Base-by-base conservation (phyloP, 345 rosid genomes). In the Linum usitatissimum region DNA sequence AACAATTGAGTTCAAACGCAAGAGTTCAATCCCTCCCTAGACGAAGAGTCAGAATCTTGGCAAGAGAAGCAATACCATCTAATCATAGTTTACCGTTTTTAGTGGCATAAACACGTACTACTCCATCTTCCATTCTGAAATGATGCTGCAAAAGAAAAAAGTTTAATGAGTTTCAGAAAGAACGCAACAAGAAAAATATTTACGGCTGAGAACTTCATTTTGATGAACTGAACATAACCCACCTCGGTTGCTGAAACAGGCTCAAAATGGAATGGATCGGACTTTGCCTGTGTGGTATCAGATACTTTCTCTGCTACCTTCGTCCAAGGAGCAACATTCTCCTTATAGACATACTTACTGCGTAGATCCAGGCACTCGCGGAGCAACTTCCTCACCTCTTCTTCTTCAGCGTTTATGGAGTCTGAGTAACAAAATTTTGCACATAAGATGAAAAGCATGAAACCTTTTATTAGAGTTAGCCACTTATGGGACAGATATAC, bases 61-160 rank as follows among this genome's bases (percentile, higher is more conserved):
- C 38, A 34, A 5, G 38, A 34, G 38, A 34, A 34, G 38, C 38
- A 34, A 34, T 34, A 34, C 3, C 38, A 34, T 34, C 38, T 55
- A 59, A 62, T 56, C 78, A 23, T 23, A 14, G 55, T 70, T 83
- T 81, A 90, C 99, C 73, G 62, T 90, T 83, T 81, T 88, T 86
- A 68, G 77, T 73, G 59, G 79, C 74, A 78, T 84, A 94, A 61
- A 94, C 99, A 79, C 90, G 99, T 62, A 90, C 71, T 30, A 88
- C 96, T 49, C 99, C 99, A 75, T 94, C 97, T 79, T 78, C 81
- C 96, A 87, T 94, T 84, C 86, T 81, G 75, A 90, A 94, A 67
- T 77, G 64, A 75, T 94, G 99, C 99, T 94, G 89, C 67, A 34
- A 73, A 30, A 72, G 36, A 20, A 71, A 57, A 53, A 21, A 18